These are phyloP conservation scores for Aspergillus conjunctus DNA, from an alignment of 495 filamentous ascomycete species.

Conservation along the genomic window DNA sequence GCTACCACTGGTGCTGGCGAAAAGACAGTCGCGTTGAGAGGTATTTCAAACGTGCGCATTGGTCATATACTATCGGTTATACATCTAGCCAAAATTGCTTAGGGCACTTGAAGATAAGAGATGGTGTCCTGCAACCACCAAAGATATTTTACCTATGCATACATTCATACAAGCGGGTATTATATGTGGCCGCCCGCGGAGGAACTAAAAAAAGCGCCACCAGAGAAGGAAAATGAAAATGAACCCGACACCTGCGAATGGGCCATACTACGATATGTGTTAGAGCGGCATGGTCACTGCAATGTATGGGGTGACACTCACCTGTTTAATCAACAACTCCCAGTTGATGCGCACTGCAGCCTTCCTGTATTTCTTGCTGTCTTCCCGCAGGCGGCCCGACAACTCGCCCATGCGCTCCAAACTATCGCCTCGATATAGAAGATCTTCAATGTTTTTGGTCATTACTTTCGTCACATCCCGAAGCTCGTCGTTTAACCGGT, in stretches of 20 bases:
- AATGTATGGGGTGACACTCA: conserved; percentile 35
- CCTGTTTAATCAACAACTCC: conserved; percentile 93
- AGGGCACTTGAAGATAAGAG: conserved; percentile 24
- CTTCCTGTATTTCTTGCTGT: conserved; percentile 89
- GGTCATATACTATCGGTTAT: not conserved
- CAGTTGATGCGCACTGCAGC: conserved; percentile 97
- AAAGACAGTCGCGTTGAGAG: not conserved
- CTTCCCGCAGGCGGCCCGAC: conserved; percentile 80
- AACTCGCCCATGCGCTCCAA: conserved; percentile 97
- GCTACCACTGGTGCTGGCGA: not conserved
- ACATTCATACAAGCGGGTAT: conserved; percentile 41
- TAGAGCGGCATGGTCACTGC: conserved; percentile 20
- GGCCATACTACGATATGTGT: conserved; percentile 67
- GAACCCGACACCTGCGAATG: conserved; percentile 75
- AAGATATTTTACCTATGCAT: conserved; percentile 48
- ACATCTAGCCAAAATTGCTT: conserved; percentile 10
- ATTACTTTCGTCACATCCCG: conserved; percentile 98
- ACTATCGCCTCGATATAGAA: conserved; percentile 92
- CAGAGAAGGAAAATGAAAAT: conserved; percentile 84
- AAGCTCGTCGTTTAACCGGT: conserved; percentile 91
- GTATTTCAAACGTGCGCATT: not conserved
- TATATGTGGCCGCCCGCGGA: conserved; percentile 10
- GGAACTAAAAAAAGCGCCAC: conserved; percentile 82
- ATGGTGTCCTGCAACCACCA: conserved; percentile 45
- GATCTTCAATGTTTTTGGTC: conserved; percentile 99